Evolutionary conservation across 202 grass and related monocot genomes (phyloP), one percentile per base, ranked within the genome.

Genomic region (Panicum virgatum): DNA sequence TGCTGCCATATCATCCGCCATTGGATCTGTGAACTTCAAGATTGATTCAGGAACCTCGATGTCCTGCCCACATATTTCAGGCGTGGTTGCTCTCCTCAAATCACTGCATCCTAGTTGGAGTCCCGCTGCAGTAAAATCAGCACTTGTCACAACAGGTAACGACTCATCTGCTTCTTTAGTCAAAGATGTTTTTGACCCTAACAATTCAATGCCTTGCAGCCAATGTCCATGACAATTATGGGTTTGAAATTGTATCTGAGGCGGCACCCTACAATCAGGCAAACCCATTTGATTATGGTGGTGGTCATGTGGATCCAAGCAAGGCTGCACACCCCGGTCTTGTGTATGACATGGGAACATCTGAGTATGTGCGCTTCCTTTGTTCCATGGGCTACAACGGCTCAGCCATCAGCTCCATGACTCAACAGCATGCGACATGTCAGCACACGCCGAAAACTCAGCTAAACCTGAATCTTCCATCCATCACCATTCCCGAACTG

Each of bases 31-130:
- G 30, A 75, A 90, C 14, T 96, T 98, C 76, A 96, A 92, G 69
- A 96, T 98, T 6, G 96, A 98, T 53, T 98, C 96, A n/a, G 96
- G 92, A 60, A 98, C 92, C 3, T 98, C 96, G 5, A 98, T 98
- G 96, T 92, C 96, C 12, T 98, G 96, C 52, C 96, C 92, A 0
- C 96, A 98, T 63, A 78, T 96, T 72, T 90, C 96, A 53, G 96
- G 86, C 5, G 73, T 96, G 42, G 80, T 67, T 6, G 91, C 96
- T 29, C 93, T 98, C 75, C 89, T 98, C 76, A 95, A 92, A 93
- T 88, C 92, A 83, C 66, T 87, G 72, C 87, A 98, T 89, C 92
- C 92, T 64, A 86, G 84, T 61, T 98, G 92, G 96, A 96, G 88
- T 57, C 90, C 96, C 25, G 92, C 92, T 67, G 90, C 90, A 30